Conservation (phyloP, 78 protist genomes). For the Dictyostelium citrinum region DNA sequence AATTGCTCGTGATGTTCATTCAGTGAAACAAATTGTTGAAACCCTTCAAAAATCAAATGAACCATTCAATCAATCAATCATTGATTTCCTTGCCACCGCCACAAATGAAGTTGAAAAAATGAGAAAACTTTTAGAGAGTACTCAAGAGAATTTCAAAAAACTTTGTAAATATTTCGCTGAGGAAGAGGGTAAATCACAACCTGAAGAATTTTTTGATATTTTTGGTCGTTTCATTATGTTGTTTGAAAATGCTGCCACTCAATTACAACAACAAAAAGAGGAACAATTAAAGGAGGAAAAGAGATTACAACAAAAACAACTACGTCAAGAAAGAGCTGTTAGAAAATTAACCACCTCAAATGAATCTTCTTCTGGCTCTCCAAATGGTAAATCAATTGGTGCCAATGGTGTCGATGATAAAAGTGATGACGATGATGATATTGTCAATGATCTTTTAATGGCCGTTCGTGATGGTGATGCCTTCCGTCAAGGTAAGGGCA, state of each 20-base stretch:
- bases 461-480: slow-evolving; percentile 74
- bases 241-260: background rate
- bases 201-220: slow-evolving; percentile 62
- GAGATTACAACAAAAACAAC: slow-evolving; percentile 28
- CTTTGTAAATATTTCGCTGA: slow-evolving; percentile 56
- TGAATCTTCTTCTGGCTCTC: background rate
- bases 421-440: slow-evolving; percentile 46
- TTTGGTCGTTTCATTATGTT: slow-evolving; percentile 17
- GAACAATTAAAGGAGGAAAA: slow-evolving; percentile 48
- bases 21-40: slow-evolving; percentile 17
- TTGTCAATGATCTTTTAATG: slow-evolving; percentile 55
- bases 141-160: slow-evolving; percentile 66
- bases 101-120: slow-evolving; percentile 25
- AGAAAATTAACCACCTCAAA: background rate
- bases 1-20: slow-evolving; percentile 8
- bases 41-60: slow-evolving; percentile 46
- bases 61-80: slow-evolving; percentile 49
- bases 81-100: slow-evolving; percentile 20
- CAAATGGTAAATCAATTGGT: background rate
- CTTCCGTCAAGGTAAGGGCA: background rate
- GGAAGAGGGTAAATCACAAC: slow-evolving; percentile 20
- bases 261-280: slow-evolving; percentile 19
- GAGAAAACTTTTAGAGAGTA: slow-evolving; percentile 28
- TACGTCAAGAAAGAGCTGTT: slow-evolving; percentile 13
- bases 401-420: no score